A percentile compares a stretch with the other conserved stretches of the same genome.
Conservation (phyloP, 805 yeast species). For the Lachancea cidri region DNA sequence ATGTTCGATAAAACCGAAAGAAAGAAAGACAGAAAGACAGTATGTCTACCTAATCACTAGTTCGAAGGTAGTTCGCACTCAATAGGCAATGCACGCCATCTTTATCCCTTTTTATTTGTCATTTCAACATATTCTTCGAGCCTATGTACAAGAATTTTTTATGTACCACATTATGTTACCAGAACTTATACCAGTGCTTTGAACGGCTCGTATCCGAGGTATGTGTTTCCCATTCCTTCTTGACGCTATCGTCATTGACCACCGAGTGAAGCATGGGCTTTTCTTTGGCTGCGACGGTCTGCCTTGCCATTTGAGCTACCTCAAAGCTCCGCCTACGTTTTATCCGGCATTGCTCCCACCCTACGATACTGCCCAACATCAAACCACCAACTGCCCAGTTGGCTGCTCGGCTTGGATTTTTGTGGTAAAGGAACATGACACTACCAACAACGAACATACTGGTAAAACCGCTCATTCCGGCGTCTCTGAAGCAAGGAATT, state of each 20-base stretch:
- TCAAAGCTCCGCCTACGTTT: constrained; percentile 60
- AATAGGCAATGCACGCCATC: neutral
- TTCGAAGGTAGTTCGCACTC: too few species aligned
- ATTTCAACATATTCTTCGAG: neutral
- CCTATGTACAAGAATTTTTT: constrained; percentile 1
- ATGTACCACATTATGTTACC: constrained; percentile 17
- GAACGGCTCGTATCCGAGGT: constrained; percentile 5
- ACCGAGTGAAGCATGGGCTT: constrained; percentile 33
- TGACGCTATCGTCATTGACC: constrained; percentile 20
- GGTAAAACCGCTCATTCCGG: constrained; percentile 69
- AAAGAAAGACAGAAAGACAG: neutral
- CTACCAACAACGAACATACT: constrained; percentile 66
- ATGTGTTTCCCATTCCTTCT: constrained; percentile 21
- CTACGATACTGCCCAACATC: constrained; percentile 69
- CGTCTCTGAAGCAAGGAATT: constrained; percentile 78
- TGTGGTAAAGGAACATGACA: constrained; percentile 62
- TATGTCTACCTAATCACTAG: too few species aligned
- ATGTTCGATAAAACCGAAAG: too few species aligned
- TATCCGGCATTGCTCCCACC: constrained; percentile 91
- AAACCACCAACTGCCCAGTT: constrained; percentile 86
- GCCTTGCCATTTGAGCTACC: constrained; percentile 65
- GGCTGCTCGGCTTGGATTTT: constrained; percentile 53
- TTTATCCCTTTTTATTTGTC: neutral
- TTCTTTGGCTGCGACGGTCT: constrained; percentile 36
- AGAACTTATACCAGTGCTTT: constrained; percentile 30